Evolutionary conservation across 2,329 filamentous ascomycete species (phyloP), one percentile per base, ranked within the genome.

Genomic region (Hypoxylon sp.): DNA sequence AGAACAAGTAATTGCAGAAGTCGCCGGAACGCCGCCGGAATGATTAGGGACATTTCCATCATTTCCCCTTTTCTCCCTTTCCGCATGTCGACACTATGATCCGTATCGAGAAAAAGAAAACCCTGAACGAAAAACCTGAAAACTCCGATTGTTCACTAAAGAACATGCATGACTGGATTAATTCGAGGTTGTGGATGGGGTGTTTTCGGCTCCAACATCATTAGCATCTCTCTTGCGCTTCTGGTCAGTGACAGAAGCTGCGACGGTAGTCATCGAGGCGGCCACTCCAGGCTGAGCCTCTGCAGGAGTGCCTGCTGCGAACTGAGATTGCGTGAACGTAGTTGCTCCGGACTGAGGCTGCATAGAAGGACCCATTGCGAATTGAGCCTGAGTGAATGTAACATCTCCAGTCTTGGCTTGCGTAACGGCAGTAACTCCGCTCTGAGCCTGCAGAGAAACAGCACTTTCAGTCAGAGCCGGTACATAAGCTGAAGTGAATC

Each of bases 21-120:
- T 38, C 55, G 14, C 38, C 38, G 17, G n/a, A 53, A 62, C 65
- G 61, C 65, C 65, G 46, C 57, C 36, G 38, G n/a, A 46, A 64
- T 55, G 43, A 48, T 25, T 32, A n/a, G 21, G 28, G 34, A 43
- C 55, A 36, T 10, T 53, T 61, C 30, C 50, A 13, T 36, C 36
- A 19, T 43, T 19, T 25, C 48, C 43, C 43, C 5, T n/a, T 45
- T 11, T 21, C 53, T 17, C 3, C 17, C 38, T 21, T 43, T 43
- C 38, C 38, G 38, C 38, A 21, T 43, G 21, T 43, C 17, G 38
- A n/a, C 28, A 49, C n/a, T 6, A 34, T 63, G 21, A 34, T 32
- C 11, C 51, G 34, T 59, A 55, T n/a, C 17, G 34, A 46, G 30
- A 41, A 23, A 10, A 49, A 32, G 25, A 49, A 32, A 48, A 38